Evolutionary conservation across 352 stramenopile species (phyloP), one percentile per base, ranked within the genome.

Genomic region (Blastocystis sp.): DNA sequence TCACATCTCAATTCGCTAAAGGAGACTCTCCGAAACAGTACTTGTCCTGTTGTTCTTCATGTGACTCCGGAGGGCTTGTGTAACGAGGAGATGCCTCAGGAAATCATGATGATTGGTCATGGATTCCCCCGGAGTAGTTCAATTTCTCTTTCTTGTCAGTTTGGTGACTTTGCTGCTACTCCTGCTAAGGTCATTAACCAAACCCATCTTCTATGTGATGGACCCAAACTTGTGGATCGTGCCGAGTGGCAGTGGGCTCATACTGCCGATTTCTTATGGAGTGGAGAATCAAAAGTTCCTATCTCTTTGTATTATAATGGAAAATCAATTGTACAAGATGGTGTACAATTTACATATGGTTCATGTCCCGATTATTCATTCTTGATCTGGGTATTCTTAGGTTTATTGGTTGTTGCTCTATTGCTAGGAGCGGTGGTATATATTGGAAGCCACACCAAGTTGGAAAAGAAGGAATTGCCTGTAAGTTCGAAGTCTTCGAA

Each of bases 91-190:
- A 84, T 84, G 73, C 73, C 73, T 37, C 42, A 84, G 5, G 27
- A 66, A 57, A 84, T 84, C 73, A 62, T 84, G 73, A 84, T 84
- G 73, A 37, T 84, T 27, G 73, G 73, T 48, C 73, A 84, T 35
- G 73, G 73, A 37, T 84, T 84, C 73, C 73, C 73, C 0, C 73
- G 53, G 15, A 66, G 42, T 57, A 56, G 27, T 27, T 40, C 42
- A 3, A 84, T 84, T 51, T 57, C 5, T 0, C 73, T 84, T 33
- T 68, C 53, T 19, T 84, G 73, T 51, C 73, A 68, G 51, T 84
- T 84, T 37, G 73, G 73, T 33, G 48, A 84, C 15, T 84, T 84
- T 37, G 42, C 42, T 0, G 53, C 44, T 22, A 84, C 73, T 37
- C 33, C 30, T 17, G 73, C 73, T 19, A 35, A 84, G 5, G 73